A percentile compares a stretch with the other conserved stretches of the same genome.
phyloP scores from a whole-genome alignment of 352 stramenopile genomes.

The Lagenidium giganteum region DNA sequence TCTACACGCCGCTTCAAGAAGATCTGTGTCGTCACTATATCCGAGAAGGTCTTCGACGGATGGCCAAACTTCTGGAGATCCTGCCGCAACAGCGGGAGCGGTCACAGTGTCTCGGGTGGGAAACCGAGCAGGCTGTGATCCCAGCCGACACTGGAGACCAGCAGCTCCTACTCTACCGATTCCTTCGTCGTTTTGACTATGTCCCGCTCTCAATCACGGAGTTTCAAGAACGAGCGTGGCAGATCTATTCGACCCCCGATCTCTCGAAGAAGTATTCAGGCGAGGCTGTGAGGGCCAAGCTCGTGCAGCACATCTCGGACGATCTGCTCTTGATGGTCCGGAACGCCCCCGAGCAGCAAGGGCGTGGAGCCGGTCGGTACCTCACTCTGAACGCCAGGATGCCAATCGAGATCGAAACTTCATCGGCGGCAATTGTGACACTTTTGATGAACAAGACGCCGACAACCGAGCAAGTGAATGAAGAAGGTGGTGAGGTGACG shows the following conservation, averaged over 20 bases:
- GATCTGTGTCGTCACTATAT: slow-evolving; percentile 12
- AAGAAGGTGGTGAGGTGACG: slow-evolving; percentile 3
- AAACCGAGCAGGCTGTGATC: slow-evolving; percentile 8
- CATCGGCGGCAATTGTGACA: slow-evolving; percentile 8
- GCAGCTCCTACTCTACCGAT: slow-evolving; percentile 15
- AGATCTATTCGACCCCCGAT: slow-evolving; percentile 13
- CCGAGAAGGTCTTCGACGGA: slow-evolving; percentile 9
- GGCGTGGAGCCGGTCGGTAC: slow-evolving; percentile 3
- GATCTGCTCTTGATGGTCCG: slow-evolving; percentile 18
- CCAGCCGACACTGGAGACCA: slow-evolving; percentile 4
- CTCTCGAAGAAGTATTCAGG: slow-evolving; percentile 9
- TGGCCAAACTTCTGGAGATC: slow-evolving; percentile 5
- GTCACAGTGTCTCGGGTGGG: slow-evolving; percentile 11
- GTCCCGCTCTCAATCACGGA: not conserved
- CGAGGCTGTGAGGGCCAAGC: slow-evolving; percentile 5
- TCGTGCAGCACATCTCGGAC: slow-evolving; percentile 17
- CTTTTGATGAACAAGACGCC: slow-evolving; percentile 15
- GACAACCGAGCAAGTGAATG: too few species aligned
- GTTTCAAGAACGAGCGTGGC: slow-evolving; percentile 9
- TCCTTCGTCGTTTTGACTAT: slow-evolving; percentile 5
- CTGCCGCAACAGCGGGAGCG: not conserved
- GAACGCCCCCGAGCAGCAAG: slow-evolving; percentile 15
- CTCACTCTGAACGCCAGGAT: slow-evolving; percentile 14
- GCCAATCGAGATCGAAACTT: not conserved
- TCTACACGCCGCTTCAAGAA: slow-evolving; percentile 12